A percentile compares a stretch with the other conserved stretches of the same genome.
Conservation (phyloP, 202 grass and related monocot genomes). For the Panicum hallii region DNA sequence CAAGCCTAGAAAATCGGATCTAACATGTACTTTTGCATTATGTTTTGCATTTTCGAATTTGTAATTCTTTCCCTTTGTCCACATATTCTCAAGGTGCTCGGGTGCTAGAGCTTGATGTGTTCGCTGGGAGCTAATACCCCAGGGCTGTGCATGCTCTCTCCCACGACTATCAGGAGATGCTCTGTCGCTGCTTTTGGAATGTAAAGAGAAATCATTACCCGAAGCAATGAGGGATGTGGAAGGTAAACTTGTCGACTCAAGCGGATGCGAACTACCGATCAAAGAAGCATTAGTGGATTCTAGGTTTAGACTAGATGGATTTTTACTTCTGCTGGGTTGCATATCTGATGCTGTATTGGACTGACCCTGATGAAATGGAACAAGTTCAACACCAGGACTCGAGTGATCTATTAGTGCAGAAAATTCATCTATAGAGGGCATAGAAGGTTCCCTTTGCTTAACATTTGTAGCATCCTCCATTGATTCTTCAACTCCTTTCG, state of each 20-base stretch:
- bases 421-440: conserved; percentile 79
- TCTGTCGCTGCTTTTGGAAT: conserved; percentile 52
- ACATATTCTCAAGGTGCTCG: conserved; percentile 96
- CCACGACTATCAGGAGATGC: conserved; percentile 43
- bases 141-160: conserved; percentile 53
- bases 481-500: conserved; percentile 56
- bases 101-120: conserved; percentile 73
- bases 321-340: conserved; percentile 47
- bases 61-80: conserved; percentile 96
- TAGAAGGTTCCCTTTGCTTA: conserved; percentile 66
- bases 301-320: conserved; percentile 43
- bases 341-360: conserved; percentile 51
- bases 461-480: conserved; percentile 50
- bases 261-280: conserved; percentile 41
- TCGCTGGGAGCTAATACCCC: conserved; percentile 61
- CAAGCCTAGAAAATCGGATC: conserved; percentile 40
- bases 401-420: conserved; percentile 74
- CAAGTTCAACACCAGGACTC: conserved; percentile 88
- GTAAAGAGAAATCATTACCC: conserved; percentile 31
- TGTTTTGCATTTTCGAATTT: conserved; percentile 65
- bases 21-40: conserved; percentile 41
- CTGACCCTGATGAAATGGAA: conserved; percentile 65
- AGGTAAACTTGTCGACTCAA: conserved; percentile 49
- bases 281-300: conserved; percentile 38
- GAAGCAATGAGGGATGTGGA: conserved; percentile 25